These are phyloP conservation scores for Chrysochromulina tobinii DNA, from an alignment of 78 protist species.

Conservation along the genomic window DNA sequence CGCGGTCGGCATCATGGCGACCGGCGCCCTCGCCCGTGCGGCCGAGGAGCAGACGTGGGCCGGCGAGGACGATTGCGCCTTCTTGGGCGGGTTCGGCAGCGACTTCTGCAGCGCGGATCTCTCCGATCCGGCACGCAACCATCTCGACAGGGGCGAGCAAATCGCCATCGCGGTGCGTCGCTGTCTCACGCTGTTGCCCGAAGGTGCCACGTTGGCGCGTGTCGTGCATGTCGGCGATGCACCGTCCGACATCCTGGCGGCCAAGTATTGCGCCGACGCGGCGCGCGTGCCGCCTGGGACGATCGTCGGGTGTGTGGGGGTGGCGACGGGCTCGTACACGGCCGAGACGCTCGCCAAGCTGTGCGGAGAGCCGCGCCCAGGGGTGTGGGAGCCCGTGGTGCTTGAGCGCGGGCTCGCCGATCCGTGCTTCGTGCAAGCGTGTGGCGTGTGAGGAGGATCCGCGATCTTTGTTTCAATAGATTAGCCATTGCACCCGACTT, in stretches of 20 bases:
- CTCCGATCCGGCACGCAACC: background rate
- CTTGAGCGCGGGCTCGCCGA: background rate
- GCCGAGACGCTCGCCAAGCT: background rate
- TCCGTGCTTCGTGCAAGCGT: background rate
- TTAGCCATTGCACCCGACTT: too few relatives aligned
- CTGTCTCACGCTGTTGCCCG: background rate
- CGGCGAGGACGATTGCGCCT: background rate
- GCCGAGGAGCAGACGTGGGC: background rate
- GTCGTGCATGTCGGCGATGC: constrained; percentile 1
- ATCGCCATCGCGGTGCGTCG: background rate
- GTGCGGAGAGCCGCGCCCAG: background rate
- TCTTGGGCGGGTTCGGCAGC: background rate
- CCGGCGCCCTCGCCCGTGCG: background rate
- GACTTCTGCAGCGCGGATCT: background rate
- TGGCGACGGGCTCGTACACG: background rate
- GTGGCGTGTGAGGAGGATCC: too few relatives aligned
- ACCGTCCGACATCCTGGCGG: background rate
- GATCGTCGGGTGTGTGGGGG: background rate
- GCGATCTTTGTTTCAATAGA: too few relatives aligned
- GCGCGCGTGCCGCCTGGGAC: background rate
- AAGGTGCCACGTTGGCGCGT: background rate
- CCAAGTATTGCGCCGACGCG: background rate
- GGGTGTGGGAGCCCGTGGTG: background rate
- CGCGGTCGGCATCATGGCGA: background rate
- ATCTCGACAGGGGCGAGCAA: background rate